phyloP scores from a whole-genome alignment of 495 filamentous ascomycete species.

The Aspergillus affinis region DNA sequence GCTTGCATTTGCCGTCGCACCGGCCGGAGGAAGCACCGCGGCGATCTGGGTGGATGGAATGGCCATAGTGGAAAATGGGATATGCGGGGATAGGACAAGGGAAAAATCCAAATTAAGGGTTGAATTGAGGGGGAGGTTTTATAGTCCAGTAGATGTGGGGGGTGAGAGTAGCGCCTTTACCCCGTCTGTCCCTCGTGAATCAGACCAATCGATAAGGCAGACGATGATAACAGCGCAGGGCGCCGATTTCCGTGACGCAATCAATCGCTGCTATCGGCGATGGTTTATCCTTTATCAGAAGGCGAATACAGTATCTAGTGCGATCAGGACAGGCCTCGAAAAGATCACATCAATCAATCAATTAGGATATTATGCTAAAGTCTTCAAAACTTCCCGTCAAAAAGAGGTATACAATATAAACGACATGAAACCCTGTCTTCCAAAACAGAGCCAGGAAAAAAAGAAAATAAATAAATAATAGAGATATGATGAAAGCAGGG shows the following conservation, averaged over 20 bases:
- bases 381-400: slow-evolving; percentile 22
- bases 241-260: not conserved
- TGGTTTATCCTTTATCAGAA: no score
- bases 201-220: not conserved
- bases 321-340: not conserved
- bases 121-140: not conserved
- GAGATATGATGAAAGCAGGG: slow-evolving; percentile 26
- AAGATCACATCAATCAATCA: slow-evolving; percentile 13
- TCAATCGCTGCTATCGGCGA: not conserved
- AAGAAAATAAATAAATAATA: slow-evolving; percentile 3
- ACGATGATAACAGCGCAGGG: not conserved
- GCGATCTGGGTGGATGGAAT: slow-evolving; percentile 37
- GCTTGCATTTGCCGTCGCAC: slow-evolving; percentile 21
- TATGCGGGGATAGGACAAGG: not conserved
- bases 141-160: not conserved
- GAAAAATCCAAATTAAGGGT: not conserved
- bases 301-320: not conserved
- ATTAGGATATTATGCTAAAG: slow-evolving; percentile 43
- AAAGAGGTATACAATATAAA: slow-evolving; percentile 39
- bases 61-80: slow-evolving; percentile 19
- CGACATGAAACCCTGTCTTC: slow-evolving; percentile 33
- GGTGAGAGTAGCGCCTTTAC: no score
- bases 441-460: slow-evolving; percentile 20
- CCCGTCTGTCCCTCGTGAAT: no score
- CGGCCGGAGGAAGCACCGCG: slow-evolving; percentile 33